A percentile compares a stretch with the other conserved stretches of the same genome.
phyloP scores from a whole-genome alignment of 192 early-diverging fungal genomes.

The Cladochytrium replicatum region DNA sequence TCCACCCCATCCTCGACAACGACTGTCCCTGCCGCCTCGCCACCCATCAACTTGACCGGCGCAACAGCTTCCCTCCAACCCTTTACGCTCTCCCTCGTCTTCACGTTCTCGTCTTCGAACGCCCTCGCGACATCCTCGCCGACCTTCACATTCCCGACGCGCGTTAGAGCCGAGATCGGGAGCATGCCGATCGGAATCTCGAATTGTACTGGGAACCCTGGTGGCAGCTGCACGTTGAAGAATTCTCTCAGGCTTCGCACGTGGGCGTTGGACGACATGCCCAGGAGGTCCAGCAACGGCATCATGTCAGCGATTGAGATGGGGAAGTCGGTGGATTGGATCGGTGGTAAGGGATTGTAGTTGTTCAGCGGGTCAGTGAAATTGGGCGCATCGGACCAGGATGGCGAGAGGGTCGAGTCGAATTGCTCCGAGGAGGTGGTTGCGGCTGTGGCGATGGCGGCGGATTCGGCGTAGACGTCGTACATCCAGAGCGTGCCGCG shows the following conservation, averaged over 20 bases:
- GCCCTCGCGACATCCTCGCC: neutral
- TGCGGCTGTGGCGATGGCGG: neutral
- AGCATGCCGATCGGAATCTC: constrained; percentile 38
- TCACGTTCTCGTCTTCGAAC: constrained; percentile 13
- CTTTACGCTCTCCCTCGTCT: too few species aligned
- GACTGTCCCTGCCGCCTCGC: too few species aligned
- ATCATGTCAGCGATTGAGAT: constrained; percentile 22
- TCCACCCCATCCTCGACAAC: too few species aligned
- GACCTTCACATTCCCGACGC: constrained; percentile 28
- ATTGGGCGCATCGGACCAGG: too few species aligned
- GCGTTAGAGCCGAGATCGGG: constrained; percentile 24
- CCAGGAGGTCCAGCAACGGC: constrained; percentile 32
- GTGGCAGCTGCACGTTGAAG: constrained; percentile 27
- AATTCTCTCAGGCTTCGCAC: constrained; percentile 28
- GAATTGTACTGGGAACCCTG: constrained; percentile 35
- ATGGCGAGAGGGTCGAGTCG: neutral
- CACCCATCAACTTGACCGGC: too few species aligned
- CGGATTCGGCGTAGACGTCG: constrained; percentile 3
- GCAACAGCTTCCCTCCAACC: too few species aligned
- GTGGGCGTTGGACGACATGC: constrained; percentile 27
- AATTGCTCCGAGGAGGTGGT: neutral
- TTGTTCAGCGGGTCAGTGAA: too few species aligned
- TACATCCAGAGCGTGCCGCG: constrained; percentile 42
- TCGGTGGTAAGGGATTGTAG: constrained; percentile 6
- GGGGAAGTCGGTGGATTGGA: constrained; percentile 27